Base-by-base conservation (phyloP, 1,284 basidiomycete genomes). In the Tilletia indica region DNA sequence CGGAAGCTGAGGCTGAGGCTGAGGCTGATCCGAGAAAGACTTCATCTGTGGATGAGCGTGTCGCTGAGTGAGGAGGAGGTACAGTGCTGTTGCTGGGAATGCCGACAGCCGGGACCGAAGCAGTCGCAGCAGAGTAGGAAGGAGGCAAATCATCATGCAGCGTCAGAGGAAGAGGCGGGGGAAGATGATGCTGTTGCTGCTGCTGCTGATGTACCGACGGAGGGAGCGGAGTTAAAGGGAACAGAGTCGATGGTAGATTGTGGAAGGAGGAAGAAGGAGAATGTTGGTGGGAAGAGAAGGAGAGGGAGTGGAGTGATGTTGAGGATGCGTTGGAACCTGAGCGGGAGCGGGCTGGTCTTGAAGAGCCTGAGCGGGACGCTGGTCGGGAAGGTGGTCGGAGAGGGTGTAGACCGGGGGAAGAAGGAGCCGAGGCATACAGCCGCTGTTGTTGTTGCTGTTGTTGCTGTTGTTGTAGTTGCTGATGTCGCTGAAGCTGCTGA, bases 401-500 rank as follows among this genome's bases (percentile, higher is more conserved):
- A 14, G 42, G 67, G 80, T 74, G n/a, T 73, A 74, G 2, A 73
- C 68, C 54, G 75, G 45, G 48, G 34, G 34, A 39, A 16, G 69
- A 48, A 42, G 63, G 68, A 47, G 58, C 73, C 4, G 61, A 64
- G 61, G 36, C 61, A 8, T 34, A 19, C 4, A 21, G 12, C 14
- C 16, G 16, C 4, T 34, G 61, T 12, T 64, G 72, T 38, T 69
- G 54, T 45, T 51, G 51, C 19, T 42, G 16, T 2, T 68, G 47
- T 0, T 45, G 49, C 31, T 56, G 38, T 38, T 45, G 68, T 12
- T 56, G 68, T 9, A 3, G 6, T 21, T 31, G 48, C 45, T 45
- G 54, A 14, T 51, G 67, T 36, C 16, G 39, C 49, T 16, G 67
- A 31, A 48, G 66, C 54, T 39, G 51, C 12, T 4, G 77, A 72